These are phyloP conservation scores for Lepidium campestre DNA, from an alignment of 441 rosid genomes.

Conservation along the genomic window DNA sequence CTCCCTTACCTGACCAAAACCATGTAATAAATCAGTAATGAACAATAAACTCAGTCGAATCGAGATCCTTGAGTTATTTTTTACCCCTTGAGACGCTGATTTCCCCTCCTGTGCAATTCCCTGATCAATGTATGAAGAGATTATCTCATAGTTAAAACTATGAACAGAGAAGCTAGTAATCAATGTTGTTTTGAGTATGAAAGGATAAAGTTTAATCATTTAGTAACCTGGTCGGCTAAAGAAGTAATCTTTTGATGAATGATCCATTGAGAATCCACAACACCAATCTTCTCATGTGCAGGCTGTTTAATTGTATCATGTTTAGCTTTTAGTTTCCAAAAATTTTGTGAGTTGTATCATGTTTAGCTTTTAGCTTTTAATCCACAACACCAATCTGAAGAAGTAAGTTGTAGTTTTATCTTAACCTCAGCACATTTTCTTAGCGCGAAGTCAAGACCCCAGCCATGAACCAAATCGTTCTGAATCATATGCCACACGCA, in stretches of 20 bases:
- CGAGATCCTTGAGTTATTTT: slow-evolving; percentile 13
- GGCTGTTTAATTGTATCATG: slow-evolving; percentile 46
- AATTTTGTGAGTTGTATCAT: neutral
- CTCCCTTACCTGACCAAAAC: slow-evolving; percentile 67
- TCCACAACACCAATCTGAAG: too few relatives aligned
- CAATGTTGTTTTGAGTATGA: neutral
- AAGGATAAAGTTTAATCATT: neutral
- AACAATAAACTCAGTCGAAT: neutral
- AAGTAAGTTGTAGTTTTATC: neutral
- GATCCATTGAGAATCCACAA: slow-evolving; percentile 97
- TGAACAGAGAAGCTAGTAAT: neutral
- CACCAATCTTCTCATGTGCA: slow-evolving; percentile 97
- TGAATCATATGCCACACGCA: slow-evolving; percentile 99
- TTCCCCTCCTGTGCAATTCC: slow-evolving; percentile 65
- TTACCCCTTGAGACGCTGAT: slow-evolving; percentile 89
- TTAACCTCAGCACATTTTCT: slow-evolving; percentile 84
- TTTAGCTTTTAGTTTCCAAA: neutral
- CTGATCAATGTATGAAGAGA: slow-evolving; percentile 30
- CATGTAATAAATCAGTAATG: neutral
- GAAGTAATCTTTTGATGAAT: slow-evolving; percentile 88
- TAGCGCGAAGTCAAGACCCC: slow-evolving; percentile 97
- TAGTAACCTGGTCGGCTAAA: slow-evolving; percentile 76
- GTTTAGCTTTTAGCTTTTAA: too few relatives aligned
- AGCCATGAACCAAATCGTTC: slow-evolving; percentile 97
- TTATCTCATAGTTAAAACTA: neutral